Evolutionary conservation across 1,139 yeast genomes (phyloP).

Genomic region (Debaryomyces singareniensis): DNA sequence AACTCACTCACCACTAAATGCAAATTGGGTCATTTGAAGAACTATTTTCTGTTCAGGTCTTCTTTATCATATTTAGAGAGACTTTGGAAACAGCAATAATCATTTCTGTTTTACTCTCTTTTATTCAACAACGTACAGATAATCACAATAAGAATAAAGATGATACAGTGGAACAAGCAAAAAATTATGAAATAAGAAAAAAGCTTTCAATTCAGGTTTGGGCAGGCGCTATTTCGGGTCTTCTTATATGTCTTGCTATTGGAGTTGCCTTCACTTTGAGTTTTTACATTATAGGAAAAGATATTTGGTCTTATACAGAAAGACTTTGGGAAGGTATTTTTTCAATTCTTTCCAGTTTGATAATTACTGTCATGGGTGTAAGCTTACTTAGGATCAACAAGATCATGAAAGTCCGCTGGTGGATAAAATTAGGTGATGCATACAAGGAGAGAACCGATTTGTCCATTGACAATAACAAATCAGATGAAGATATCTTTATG

Average conservation of each 20-base stretch:
- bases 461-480: constrained; percentile 9
- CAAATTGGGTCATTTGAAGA: too few species aligned
- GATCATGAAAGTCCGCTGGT: constrained; percentile 46
- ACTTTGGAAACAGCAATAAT: constrained; percentile 84
- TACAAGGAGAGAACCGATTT: constrained; percentile 12
- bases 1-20: too few species aligned
- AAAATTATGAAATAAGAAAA: constrained; percentile 9
- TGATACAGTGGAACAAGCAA: constrained; percentile 5
- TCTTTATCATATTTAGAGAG: constrained; percentile 82
- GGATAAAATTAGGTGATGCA: constrained; percentile 41
- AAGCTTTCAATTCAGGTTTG: constrained; percentile 66
- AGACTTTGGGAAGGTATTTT: constrained; percentile 90
- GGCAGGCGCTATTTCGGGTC: constrained; percentile 73
- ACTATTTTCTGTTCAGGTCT: constrained; percentile 67
- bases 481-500: constrained; percentile 1
- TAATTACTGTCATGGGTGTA: constrained; percentile 86
- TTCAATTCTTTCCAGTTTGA: constrained; percentile 69
- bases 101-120: constrained; percentile 77
- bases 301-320: constrained; percentile 79
- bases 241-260: constrained; percentile 64
- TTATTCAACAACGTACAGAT: constrained; percentile 54
- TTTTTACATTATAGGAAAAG: constrained; percentile 72
- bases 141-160: constrained; percentile 3
- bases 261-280: constrained; percentile 73
- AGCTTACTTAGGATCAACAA: constrained; percentile 80